Evolutionary conservation across 371 early-diverging fungal species (phyloP).

Genomic region (Mortierella sp.): DNA sequence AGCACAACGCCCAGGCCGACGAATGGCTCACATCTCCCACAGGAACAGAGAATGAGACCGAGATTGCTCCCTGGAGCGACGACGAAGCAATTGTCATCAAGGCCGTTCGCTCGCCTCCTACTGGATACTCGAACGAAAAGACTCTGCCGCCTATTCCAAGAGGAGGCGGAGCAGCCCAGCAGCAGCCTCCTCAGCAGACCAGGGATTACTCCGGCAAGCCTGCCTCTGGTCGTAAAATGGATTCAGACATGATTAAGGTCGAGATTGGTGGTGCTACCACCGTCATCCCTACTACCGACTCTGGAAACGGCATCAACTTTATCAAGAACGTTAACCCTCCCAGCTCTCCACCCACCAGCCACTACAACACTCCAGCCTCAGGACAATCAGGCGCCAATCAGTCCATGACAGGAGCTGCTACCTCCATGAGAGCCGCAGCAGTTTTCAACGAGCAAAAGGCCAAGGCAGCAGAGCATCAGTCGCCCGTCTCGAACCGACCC

Average conservation of each 20-base stretch:
- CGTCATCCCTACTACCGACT: constrained; percentile 29
- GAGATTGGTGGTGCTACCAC: constrained; percentile 49
- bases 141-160: constrained; percentile 37
- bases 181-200: background rate
- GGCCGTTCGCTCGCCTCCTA: constrained; percentile 52
- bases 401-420: constrained; percentile 38
- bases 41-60: constrained; percentile 48
- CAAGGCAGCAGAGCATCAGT: background rate
- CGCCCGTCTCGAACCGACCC: background rate
- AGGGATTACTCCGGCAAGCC: background rate
- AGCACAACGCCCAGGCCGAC: constrained; percentile 26
- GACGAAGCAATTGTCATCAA: constrained; percentile 56
- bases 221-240: constrained; percentile 17
- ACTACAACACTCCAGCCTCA: constrained; percentile 12
- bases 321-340: constrained; percentile 35
- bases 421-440: constrained; percentile 36
- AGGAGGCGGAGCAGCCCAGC: constrained; percentile 16
- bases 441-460: constrained; percentile 19
- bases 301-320: constrained; percentile 43
- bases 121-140: constrained; percentile 47
- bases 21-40: constrained; percentile 54
- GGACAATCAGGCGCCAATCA: constrained; percentile 11
- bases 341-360: constrained; percentile 16
- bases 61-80: constrained; percentile 54
- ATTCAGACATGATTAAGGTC: constrained; percentile 55